Evolutionary conservation across 768 basidiomycete species (phyloP).

Genomic region (Boletus eberwhitei): DNA sequence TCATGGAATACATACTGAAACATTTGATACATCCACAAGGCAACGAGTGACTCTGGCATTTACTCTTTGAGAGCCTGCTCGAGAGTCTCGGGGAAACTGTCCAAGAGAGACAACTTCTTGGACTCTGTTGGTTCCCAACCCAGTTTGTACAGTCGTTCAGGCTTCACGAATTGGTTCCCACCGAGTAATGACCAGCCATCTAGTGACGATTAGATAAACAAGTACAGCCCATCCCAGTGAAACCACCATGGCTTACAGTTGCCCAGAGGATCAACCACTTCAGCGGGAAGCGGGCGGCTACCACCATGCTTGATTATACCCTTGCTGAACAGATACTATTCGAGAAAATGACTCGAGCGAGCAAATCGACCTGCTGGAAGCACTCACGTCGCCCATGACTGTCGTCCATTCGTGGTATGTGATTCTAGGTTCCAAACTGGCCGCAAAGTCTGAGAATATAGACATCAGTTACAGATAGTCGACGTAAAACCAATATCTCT

Average conservation of each 20-base stretch:
- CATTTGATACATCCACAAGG: not conserved
- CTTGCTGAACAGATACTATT: constrained; percentile 33
- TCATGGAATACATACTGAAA: not conserved
- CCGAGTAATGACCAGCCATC: constrained; percentile 42
- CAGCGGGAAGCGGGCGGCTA: constrained; percentile 31
- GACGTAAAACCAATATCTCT: constrained; percentile 3
- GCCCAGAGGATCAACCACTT: constrained; percentile 36
- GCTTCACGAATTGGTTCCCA: constrained; percentile 35
- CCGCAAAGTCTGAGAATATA: constrained; percentile 33
- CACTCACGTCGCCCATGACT: constrained; percentile 37
- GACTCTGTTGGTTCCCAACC: constrained; percentile 39
- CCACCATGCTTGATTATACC: constrained; percentile 34
- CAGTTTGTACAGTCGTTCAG: constrained; percentile 35
- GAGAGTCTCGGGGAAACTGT: constrained; percentile 32
- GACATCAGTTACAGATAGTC: not conserved
- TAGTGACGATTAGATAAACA: constrained; percentile 10
- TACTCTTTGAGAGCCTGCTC: constrained; percentile 15
- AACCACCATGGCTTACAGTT: constrained; percentile 32
- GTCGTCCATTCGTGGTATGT: constrained; percentile 31
- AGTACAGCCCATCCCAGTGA: not conserved
- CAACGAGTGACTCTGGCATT: not conserved
- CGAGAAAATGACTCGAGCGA: not conserved
- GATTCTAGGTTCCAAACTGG: constrained; percentile 29
- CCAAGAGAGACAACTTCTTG: constrained; percentile 25
- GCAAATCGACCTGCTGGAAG: not conserved